Conservation (phyloP, 1,284 basidiomycete genomes). For the Mrakiaceae sp. region DNA sequence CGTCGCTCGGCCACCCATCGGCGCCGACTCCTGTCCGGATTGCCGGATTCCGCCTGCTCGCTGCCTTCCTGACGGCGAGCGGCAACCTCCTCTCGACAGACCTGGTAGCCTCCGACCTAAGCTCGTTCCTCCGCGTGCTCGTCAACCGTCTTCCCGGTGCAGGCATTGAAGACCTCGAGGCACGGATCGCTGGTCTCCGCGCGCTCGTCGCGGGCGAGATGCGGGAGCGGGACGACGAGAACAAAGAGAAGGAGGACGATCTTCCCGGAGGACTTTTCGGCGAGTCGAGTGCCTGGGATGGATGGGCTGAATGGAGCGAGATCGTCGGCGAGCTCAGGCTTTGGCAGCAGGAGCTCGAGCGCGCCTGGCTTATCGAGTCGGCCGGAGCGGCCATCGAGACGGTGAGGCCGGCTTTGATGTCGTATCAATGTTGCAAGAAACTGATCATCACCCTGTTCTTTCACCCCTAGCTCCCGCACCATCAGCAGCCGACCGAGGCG, state of each 20-base stretch:
- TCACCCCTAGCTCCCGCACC: neutral
- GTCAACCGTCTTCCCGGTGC: neutral
- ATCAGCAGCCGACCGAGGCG: neutral
- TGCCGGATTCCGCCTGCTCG: constrained; percentile 4
- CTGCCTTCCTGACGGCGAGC: neutral
- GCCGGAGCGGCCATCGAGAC: constrained; percentile 1
- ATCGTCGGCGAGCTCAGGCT: neutral
- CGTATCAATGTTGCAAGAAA: no score
- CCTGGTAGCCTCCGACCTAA: neutral
- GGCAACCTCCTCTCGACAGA: neutral
- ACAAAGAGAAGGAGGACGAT: neutral
- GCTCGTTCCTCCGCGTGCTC: neutral
- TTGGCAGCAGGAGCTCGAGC: constrained; percentile 7
- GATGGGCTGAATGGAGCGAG: constrained; percentile 10
- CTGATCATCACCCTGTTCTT: neutral
- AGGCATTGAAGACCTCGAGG: constrained; percentile 3
- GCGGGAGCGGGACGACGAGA: neutral
- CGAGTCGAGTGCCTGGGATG: neutral
- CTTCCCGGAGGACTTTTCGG: no score
- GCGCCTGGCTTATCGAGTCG: neutral
- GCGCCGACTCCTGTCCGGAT: neutral
- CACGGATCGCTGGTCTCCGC: neutral
- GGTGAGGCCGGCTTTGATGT: neutral
- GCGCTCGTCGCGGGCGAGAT: neutral
- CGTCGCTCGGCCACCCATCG: neutral